Evolutionary conservation across 768 basidiomycete genomes (phyloP), one percentile per base, ranked within the genome.

Genomic region (Boletellus ananas): DNA sequence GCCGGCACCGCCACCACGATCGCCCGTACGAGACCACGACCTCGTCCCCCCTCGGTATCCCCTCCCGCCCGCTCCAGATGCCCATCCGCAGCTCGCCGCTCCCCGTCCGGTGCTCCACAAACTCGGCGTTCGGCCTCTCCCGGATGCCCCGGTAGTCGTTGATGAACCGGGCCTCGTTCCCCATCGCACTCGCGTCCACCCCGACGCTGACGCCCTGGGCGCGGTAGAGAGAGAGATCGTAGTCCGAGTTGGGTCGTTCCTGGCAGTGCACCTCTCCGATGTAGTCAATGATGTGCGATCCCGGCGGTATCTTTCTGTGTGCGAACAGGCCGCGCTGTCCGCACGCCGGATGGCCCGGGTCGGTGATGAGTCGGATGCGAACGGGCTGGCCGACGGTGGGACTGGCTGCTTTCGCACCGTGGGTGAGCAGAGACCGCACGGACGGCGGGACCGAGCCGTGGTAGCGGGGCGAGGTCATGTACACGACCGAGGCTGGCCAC

Each of bases 21-120:
- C 91, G 92, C 18, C 94, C 94, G 63, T 95, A 95, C 12, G 85
- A 89, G 18, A 94, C 88, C 25, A 93, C 62, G 29, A 97, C 79
- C 68, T 95, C 93, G 12, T 91, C 81, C 7, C 90, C 87, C 67
- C 87, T 92, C 56, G 72, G 78, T 40, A 94, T 82, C 23, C 7
- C 23, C 6, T 70, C 73, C 43, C 76, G 73, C 45, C 69, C 72
- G 50, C 80, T 85, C 82, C 85, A 87, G 29, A 97, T 76, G 52
- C 84, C 76, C 79, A 96, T 94, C 43, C 81, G 72, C 55, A 87
- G 67, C 65, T 87, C 87, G 16, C 87, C 90, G 31, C 55, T 59
- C 17, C 51, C 55, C 10, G 73, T 74, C 51, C 79, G 71, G 34
- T 70, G 67, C 36, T 90, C 88, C 43, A 74, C 70, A 58, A 92